Base-by-base conservation (phyloP, 148 eudicot genomes). In the Cornus kousa region DNA sequence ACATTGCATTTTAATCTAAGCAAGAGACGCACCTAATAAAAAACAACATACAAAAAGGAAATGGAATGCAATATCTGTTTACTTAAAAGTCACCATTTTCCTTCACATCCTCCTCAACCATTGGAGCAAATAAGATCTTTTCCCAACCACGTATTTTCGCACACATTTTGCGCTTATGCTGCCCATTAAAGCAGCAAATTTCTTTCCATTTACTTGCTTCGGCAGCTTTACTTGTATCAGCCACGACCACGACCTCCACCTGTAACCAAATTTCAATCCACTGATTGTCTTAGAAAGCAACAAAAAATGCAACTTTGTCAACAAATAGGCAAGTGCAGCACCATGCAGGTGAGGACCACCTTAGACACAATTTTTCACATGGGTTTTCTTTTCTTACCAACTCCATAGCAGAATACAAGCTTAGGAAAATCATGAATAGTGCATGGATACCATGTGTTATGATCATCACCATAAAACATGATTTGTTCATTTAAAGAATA, bases 181-280 rank as follows among this genome's bases (percentile, higher is more conserved):
- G 60, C 71, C 67, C 19, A 14, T 11, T 20, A 9, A 24, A 68
- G n/a, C 60, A 12, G 16, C 35, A n/a, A 55, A 75, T n/a, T 67
- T 77, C 32, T n/a, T 77, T n/a, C 12, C 10, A 28, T 17, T 62
- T 28, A 48, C 23, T 28, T 59, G 19, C 32, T 37, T 11, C 16
- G 20, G 71, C 40, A 14, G 7, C 11, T 16, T 32, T 0, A 20
- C 50, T 23, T 24, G 43, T 4, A 48, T 69, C 74, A 70, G 64
- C 80, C 80, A 77, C 74, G 80, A 22, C 80, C 80, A 33, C 80
- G 80, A 17, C 80, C 80, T 53, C 74, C 80, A 77, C 80, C 80
- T 69, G 55, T 1, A 23, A 24, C 67, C 37, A 28, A 14, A 57
- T 20, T 23, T 7, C 46, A 57, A 70, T 43, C 10, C 8, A 43